A percentile compares a stretch with the other conserved stretches of the same genome.
These are phyloP conservation scores for Phlebiopsis gigantea DNA, from an alignment of 768 basidiomycete species.

Conservation along the genomic window DNA sequence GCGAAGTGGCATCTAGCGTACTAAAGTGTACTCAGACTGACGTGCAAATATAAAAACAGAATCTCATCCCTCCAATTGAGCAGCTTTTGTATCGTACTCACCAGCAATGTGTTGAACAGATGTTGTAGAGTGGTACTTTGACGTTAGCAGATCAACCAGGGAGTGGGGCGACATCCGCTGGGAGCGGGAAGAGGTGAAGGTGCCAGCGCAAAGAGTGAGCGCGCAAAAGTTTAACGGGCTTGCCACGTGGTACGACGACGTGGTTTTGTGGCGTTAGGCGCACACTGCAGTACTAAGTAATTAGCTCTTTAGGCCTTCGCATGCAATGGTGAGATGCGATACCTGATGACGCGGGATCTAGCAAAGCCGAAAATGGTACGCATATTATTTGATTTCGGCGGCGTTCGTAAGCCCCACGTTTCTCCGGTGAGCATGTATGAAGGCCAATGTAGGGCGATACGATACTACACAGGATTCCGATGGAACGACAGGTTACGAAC, in stretches of 20 bases:
- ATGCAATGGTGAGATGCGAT: no score
- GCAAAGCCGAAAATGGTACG: no score
- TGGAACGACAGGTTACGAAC: no score
- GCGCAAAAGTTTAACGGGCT: background rate
- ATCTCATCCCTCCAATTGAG: constrained; percentile 4
- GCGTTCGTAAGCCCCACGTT: no score
- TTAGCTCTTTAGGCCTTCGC: no score
- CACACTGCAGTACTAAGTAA: no score
- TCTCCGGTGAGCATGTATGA: no score
- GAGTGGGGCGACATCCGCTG: background rate
- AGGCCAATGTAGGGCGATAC: no score
- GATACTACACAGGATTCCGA: no score
- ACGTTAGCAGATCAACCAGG: background rate
- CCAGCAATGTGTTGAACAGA: background rate
- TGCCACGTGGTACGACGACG: background rate
- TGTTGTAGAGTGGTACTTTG: no score
- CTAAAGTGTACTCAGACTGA: constrained; percentile 15
- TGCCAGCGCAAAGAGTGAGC: background rate
- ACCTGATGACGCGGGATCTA: no score
- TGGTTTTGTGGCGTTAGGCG: background rate
- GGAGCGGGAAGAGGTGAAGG: background rate
- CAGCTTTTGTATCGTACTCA: background rate
- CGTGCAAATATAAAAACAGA: constrained; percentile 14
- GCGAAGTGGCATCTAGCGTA: constrained; percentile 16
- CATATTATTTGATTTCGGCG: no score